Percentiles rank a stretch among this genome's conserved stretches.
Evolutionary conservation across 768 basidiomycete genomes (phyloP).

Genomic region (Hericium erinaceus): DNA sequence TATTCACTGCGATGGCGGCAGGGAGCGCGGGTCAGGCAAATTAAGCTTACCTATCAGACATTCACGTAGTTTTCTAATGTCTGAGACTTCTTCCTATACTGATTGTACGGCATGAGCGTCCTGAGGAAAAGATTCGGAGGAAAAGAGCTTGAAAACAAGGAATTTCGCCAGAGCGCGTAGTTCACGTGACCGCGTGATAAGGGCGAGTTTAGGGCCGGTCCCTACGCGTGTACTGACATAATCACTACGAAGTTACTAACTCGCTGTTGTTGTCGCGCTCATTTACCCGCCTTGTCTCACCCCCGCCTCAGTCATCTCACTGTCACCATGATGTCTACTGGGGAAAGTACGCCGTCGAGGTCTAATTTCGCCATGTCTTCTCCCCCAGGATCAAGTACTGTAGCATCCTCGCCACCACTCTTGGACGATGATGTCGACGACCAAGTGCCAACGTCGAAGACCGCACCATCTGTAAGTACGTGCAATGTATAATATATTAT

Average conservation of each 20-base stretch:
- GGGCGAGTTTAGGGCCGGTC: conserved; percentile 10
- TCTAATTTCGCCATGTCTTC: neutral
- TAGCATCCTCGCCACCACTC: conserved; percentile 1
- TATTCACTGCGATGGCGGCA: too few relatives aligned
- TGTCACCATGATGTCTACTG: neutral
- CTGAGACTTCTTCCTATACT: too few relatives aligned
- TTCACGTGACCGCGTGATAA: neutral
- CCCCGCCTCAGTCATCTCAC: neutral
- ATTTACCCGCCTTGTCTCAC: neutral
- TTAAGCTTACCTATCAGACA: too few relatives aligned
- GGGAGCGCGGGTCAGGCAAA: too few relatives aligned
- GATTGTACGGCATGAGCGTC: too few relatives aligned
- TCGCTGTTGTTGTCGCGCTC: neutral
- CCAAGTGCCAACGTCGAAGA: neutral
- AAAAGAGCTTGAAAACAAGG: neutral
- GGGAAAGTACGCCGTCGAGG: neutral
- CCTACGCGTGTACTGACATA: conserved; percentile 6
- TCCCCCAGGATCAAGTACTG: neutral
- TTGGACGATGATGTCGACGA: neutral
- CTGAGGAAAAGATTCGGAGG: neutral
- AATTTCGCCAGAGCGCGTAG: neutral
- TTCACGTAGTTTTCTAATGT: too few relatives aligned
- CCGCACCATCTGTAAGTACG: neutral
- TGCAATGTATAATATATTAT: neutral
- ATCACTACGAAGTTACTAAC: neutral